These are phyloP conservation scores for Davidsoniella australis DNA, from an alignment of 2,329 filamentous ascomycete species.

Conservation along the genomic window DNA sequence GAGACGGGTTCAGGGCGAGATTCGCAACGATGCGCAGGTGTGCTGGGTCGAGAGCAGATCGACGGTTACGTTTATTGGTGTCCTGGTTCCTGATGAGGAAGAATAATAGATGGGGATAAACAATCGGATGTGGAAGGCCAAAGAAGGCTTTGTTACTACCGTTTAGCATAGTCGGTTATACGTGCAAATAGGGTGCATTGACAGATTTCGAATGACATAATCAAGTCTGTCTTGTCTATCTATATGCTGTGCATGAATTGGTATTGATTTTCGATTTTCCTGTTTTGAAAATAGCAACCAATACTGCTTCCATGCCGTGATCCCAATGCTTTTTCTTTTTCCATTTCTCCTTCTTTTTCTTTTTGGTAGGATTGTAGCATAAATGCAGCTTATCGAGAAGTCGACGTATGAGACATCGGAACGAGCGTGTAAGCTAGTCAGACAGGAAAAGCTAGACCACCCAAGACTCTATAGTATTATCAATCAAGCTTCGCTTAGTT, in stretches of 20 bases:
- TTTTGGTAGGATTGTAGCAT: neutral
- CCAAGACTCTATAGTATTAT: no score
- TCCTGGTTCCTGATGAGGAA: neutral
- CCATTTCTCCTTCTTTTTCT: neutral
- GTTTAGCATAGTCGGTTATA: neutral
- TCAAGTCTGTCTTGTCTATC: no score
- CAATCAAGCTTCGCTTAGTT: no score
- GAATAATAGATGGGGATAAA: neutral
- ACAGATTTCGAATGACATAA: no score
- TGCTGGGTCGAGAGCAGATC: conserved; percentile 8
- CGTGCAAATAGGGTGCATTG: neutral
- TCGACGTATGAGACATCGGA: no score
- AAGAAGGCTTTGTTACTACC: neutral
- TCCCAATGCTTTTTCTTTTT: neutral
- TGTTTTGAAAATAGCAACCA: no score
- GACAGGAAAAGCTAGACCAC: no score
- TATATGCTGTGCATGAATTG: no score
- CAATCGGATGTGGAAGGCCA: neutral
- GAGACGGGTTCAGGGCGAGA: neutral
- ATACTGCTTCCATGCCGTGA: no score
- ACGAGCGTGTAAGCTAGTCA: no score
- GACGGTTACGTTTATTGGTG: conserved; percentile 10
- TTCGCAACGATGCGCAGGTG: neutral
- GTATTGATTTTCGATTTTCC: no score
- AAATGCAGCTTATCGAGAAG: no score